phyloP scores from a whole-genome alignment of 352 stramenopile species.

The Phytophthora cryptogea region DNA sequence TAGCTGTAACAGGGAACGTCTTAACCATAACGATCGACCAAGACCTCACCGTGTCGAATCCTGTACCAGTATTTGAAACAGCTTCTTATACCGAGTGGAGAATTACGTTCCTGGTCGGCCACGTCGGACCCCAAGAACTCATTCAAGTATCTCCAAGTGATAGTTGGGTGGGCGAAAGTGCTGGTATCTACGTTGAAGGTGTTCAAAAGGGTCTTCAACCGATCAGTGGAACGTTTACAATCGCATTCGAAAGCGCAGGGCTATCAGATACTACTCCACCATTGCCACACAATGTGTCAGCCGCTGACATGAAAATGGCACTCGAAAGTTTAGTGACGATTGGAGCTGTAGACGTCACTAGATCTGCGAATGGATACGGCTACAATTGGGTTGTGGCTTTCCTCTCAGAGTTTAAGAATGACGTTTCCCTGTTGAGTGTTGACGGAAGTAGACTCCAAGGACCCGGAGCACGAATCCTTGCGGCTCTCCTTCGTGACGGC shows the following conservation, averaged over 20 bases:
- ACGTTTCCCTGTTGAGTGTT: conserved; percentile 83
- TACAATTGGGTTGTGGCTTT: conserved; percentile 97
- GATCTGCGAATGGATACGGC: conserved; percentile 92
- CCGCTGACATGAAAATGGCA: conserved; percentile 74
- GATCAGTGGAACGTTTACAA: conserved; percentile 92
- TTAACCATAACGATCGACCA: background rate
- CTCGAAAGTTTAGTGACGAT: conserved; percentile 91
- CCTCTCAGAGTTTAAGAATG: conserved; percentile 76
- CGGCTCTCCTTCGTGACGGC: conserved; percentile 73
- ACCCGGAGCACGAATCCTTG: conserved; percentile 80
- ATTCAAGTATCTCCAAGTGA: conserved; percentile 88
- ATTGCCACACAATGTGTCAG: conserved; percentile 87
- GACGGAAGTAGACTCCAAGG: conserved; percentile 93
- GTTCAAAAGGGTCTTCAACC: conserved; percentile 89
- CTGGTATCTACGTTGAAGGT: conserved; percentile 79
- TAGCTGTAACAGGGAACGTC: background rate
- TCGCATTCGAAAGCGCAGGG: conserved; percentile 63
- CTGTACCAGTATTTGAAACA: conserved; percentile 66
- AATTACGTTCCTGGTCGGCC: conserved; percentile 76
- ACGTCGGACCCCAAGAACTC: conserved; percentile 85
- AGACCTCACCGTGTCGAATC: conserved; percentile 24
- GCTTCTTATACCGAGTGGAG: conserved; percentile 75
- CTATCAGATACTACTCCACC: conserved; percentile 87
- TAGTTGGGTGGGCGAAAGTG: conserved; percentile 94
- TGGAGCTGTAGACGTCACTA: conserved; percentile 86